Percentiles rank a stretch among this genome's conserved stretches.
Evolutionary conservation across 306 rosid species (phyloP).

Genomic region (Leucaena leucocephala): DNA sequence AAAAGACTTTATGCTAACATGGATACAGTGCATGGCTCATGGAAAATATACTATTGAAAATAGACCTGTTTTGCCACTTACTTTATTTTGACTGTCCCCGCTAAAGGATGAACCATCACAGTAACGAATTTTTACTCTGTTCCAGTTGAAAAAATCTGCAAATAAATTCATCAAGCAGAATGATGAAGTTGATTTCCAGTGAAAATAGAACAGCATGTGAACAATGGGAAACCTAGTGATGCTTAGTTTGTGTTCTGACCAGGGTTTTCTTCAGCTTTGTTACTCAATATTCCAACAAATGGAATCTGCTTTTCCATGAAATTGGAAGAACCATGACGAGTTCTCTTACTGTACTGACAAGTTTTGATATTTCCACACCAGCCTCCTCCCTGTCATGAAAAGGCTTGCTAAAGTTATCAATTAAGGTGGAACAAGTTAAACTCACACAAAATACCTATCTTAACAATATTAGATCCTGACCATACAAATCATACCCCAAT

Average conservation of each 20-base stretch:
- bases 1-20: not conserved
- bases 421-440: conserved; percentile 22
- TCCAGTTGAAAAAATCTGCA: conserved; percentile 87
- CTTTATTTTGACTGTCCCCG: conserved; percentile 72
- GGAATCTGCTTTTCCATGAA: conserved; percentile 81
- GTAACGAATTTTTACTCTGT: conserved; percentile 81
- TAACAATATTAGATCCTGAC: not conserved
- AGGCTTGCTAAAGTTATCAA: conserved; percentile 16
- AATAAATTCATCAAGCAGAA: conserved; percentile 29
- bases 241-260: conserved; percentile 46
- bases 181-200: conserved; percentile 7
- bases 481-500: not conserved
- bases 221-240: conserved; percentile 2
- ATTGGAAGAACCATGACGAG: conserved; percentile 81
- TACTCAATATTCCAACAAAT: conserved; percentile 78
- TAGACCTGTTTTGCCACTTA: conserved; percentile 31
- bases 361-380: conserved; percentile 78
- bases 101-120: conserved; percentile 94
- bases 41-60: conserved; percentile 16
- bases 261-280: conserved; percentile 73
- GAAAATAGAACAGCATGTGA: conserved; percentile 20
- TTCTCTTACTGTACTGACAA: conserved; percentile 72
- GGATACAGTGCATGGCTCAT: not conserved
- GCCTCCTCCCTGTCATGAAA: conserved; percentile 76
- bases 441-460: not conserved